Base-by-base conservation (phyloP, 2,329 filamentous ascomycete genomes). In the Orbilia javanica region DNA sequence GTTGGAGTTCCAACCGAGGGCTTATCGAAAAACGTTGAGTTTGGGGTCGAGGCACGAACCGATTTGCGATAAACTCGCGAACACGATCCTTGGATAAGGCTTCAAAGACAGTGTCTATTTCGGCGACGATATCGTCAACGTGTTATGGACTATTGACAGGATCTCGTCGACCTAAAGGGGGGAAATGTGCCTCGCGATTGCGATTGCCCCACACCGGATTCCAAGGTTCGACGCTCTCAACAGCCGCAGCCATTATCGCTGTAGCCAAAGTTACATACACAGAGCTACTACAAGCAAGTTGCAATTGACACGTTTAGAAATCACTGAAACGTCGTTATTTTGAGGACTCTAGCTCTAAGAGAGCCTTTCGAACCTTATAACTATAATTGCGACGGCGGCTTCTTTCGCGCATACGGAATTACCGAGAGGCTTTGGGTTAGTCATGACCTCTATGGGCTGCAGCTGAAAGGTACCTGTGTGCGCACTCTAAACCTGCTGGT, bases 171-270 rank as follows among this genome's bases (percentile, higher is more conserved):
- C 29, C 27, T 22, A 55, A 44, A 6, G 34, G n/a, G 55, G 39
- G n/a, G 55, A 31, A 70, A 46, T 77, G 34, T 77, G 73, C 73
- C 73, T 77, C 73, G 73, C 73, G 73, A 77, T 36, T 71, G 73
- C 66, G 66, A 60, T 18, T 42, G 39, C 18, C 55, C 36, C 39
- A 53, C 39, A 53, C 50, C 44, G 13, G 29, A 25, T 36, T 71
- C 73, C 73, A 60, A 77, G 39, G 60, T 53, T 75, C 73, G 57
- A 77, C 27, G 42, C 27, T 69, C 50, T 57, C 39, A 39, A 62
- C 66, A 71, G 66, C 66, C 60, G 50, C 66, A 77, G 36, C 18
- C 60, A 65, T 44, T 65, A 65, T 44, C 42, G 46, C 48, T 15
- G 46, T 44, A 63, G 27, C 73, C 31, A 39, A 48, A 65, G 2